These are phyloP conservation scores for Arthrinium puccinioides DNA, from an alignment of 2,329 filamentous ascomycete species.

Conservation along the genomic window DNA sequence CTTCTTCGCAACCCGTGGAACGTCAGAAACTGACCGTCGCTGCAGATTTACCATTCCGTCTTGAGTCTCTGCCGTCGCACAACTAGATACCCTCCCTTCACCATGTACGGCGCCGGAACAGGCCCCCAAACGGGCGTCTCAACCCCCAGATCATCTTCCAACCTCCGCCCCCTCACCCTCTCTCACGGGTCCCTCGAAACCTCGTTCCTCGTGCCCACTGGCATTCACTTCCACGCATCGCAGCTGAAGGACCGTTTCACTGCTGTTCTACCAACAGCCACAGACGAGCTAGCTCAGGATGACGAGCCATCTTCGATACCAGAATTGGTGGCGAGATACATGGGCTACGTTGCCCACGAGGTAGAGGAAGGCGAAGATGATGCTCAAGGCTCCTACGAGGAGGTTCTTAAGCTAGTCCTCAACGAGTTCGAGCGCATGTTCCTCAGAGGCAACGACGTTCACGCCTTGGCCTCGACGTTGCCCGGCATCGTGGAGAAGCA, in stretches of 20 bases:
- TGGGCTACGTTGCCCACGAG: slow-evolving; percentile 82
- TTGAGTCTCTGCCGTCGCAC: slow-evolving; percentile 9
- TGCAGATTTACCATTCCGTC: too few species aligned
- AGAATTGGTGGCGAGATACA: slow-evolving; percentile 88
- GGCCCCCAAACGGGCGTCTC: slow-evolving; percentile 93
- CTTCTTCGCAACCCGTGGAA: too few species aligned
- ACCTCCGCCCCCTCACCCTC: slow-evolving; percentile 84
- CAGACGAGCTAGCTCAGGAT: slow-evolving; percentile 95
- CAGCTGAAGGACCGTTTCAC: slow-evolving; percentile 90
- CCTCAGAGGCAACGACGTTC: slow-evolving; percentile 91
- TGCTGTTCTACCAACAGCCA: slow-evolving; percentile 77
- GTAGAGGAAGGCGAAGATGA: slow-evolving; percentile 91
- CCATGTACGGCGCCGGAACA: slow-evolving; percentile 79
- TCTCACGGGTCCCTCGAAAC: slow-evolving; percentile 93
- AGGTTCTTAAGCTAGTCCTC: slow-evolving; percentile 84
- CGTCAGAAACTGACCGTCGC: too few species aligned
- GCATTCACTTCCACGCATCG: slow-evolving; percentile 90
- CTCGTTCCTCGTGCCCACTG: slow-evolving; percentile 90
- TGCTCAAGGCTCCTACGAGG: slow-evolving; percentile 78
- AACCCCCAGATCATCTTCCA: slow-evolving; percentile 88
- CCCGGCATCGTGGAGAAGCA: slow-evolving; percentile 94
- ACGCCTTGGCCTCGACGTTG: slow-evolving; percentile 76
- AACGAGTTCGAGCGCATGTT: slow-evolving; percentile 97
- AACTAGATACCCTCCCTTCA: slow-evolving; percentile 28
- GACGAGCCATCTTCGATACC: slow-evolving; percentile 96